Percentiles rank a stretch among this genome's conserved stretches.
phyloP scores from a whole-genome alignment of 169 alveolate species.

The Condylostoma magnum region DNA sequence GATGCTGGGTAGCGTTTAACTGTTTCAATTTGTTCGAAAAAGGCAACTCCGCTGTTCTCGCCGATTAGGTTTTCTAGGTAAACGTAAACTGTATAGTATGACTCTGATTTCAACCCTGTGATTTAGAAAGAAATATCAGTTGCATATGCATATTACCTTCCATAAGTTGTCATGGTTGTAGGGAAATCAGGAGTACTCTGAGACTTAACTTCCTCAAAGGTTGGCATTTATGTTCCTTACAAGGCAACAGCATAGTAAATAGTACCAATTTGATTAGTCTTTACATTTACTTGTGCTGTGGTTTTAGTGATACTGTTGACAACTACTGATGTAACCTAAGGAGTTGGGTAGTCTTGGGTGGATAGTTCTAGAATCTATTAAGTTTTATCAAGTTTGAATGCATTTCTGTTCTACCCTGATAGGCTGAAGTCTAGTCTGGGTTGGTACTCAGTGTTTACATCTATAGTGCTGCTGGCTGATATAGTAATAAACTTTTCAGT shows the following conservation, averaged over 20 bases:
- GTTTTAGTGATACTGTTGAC: not conserved
- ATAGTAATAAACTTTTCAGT: not conserved
- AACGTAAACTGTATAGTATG: constrained; percentile 6
- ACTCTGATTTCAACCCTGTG: not conserved
- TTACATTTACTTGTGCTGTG: not conserved
- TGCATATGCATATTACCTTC: not conserved
- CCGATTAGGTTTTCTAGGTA: constrained; percentile 6
- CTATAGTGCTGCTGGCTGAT: not conserved
- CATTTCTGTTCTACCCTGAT: not conserved
- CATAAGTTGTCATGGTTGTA: constrained; percentile 16
- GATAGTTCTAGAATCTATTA: not conserved
- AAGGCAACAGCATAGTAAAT: constrained; percentile 28
- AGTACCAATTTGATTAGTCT: not conserved
- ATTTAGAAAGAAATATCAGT: not conserved
- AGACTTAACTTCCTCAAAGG: not conserved
- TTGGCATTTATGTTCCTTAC: constrained; percentile 16
- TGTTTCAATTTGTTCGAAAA: not conserved
- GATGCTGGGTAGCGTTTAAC: constrained; percentile 24
- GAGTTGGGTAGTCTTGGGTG: not conserved
- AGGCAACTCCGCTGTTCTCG: not conserved
- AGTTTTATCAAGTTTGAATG: not conserved
- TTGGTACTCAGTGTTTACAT: not conserved
- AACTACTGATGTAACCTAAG: not conserved
- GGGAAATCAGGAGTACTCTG: constrained; percentile 2
- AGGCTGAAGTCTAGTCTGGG: not conserved